phyloP scores from a whole-genome alignment of 2,329 filamentous ascomycete genomes.

The Neurospora sp. region DNA sequence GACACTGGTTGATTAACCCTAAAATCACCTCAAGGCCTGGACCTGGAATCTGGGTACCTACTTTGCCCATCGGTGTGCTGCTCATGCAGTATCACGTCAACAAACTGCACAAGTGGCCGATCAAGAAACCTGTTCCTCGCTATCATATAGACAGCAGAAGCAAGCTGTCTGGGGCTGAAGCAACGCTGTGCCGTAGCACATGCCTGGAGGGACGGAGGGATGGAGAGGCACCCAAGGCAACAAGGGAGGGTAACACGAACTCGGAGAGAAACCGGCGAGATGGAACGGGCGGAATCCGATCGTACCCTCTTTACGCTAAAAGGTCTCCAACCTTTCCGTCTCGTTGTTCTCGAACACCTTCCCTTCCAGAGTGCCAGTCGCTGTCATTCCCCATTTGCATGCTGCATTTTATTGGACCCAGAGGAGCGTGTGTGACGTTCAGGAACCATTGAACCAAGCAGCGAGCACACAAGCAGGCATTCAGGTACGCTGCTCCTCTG shows the following conservation, averaged over 20 bases:
- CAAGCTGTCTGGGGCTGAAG: neutral
- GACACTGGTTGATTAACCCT: neutral
- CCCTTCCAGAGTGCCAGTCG: neutral
- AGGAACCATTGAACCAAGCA: neutral
- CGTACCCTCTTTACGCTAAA: neutral
- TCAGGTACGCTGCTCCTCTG: neutral
- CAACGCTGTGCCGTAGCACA: neutral
- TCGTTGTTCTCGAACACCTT: neutral
- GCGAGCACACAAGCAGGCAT: neutral
- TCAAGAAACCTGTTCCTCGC: neutral
- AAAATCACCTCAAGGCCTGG: neutral
- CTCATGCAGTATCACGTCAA: neutral
- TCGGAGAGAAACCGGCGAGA: neutral
- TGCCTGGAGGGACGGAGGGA: neutral
- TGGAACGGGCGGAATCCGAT: neutral
- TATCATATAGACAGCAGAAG: neutral
- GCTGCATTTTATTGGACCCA: neutral
- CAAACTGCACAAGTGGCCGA: neutral
- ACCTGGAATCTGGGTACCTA: neutral
- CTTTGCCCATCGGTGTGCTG: neutral
- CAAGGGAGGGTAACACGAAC: neutral
- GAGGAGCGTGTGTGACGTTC: neutral
- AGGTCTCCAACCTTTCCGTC: neutral
- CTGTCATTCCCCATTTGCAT: neutral
- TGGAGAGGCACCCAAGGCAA: neutral